Conservation (phyloP, 352 stramenopile genomes). For the Hyaloperonospora brassicae region DNA sequence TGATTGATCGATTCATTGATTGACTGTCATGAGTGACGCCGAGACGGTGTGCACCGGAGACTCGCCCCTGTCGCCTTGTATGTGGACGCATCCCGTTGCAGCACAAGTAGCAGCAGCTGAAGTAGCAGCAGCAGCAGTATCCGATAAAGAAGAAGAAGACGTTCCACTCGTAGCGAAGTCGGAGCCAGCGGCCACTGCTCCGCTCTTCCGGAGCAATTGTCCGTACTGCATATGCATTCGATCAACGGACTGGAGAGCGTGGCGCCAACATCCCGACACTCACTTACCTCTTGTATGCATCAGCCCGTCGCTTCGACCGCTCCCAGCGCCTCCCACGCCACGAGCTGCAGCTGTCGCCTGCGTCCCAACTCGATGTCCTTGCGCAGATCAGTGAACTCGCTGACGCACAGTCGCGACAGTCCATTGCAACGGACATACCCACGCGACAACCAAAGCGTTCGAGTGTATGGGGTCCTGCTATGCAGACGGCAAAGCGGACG, state of each 20-base stretch:
- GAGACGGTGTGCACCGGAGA: slow-evolving; percentile 35
- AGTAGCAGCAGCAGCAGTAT: too few species aligned
- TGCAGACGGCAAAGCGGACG: slow-evolving; percentile 2
- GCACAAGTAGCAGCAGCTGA: background rate
- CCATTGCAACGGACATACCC: background rate
- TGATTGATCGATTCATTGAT: too few species aligned
- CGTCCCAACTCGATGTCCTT: slow-evolving; percentile 63
- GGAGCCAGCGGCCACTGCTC: too few species aligned
- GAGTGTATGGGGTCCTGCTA: slow-evolving; percentile 24
- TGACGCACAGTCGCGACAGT: slow-evolving; percentile 20
- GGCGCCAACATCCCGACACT: too few species aligned
- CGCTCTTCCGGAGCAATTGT: background rate
- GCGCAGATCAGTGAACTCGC: slow-evolving; percentile 70
- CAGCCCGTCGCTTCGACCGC: background rate
- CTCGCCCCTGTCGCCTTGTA: slow-evolving; percentile 33
- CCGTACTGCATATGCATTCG: background rate
- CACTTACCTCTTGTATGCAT: slow-evolving; percentile 1
- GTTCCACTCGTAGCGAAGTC: too few species aligned
- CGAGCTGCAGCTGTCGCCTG: slow-evolving; percentile 48
- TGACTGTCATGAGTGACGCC: slow-evolving; percentile 16
- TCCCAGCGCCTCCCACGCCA: background rate
- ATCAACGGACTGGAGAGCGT: too few species aligned
- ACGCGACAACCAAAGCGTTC: slow-evolving; percentile 7
- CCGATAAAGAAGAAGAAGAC: too few species aligned
- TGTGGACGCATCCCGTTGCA: slow-evolving; percentile 16